Percentiles rank a stretch among this genome's conserved stretches.
These are phyloP conservation scores for Sporothrix brasiliensis DNA, from an alignment of 2,329 filamentous ascomycete species.

Conservation along the genomic window DNA sequence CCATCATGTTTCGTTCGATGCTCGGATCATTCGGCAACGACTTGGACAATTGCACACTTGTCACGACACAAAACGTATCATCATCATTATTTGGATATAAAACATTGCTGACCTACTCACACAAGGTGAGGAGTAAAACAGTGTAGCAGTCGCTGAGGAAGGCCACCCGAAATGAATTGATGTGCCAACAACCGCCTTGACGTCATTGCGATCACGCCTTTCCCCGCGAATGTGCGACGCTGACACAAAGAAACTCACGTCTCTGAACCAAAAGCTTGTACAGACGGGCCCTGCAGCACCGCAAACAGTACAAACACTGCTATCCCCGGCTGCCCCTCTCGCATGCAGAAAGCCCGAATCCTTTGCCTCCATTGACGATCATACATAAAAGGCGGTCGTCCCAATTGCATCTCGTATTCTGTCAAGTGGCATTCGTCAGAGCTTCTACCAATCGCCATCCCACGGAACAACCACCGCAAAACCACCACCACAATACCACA, in stretches of 20 bases:
- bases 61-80: background rate
- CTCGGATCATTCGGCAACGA: background rate
- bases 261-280: background rate
- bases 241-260: background rate
- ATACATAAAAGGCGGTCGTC: background rate
- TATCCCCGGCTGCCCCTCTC: background rate
- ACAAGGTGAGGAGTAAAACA: background rate
- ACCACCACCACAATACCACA: conserved; percentile 28
- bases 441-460: background rate
- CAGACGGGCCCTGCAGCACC: background rate
- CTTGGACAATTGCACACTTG: background rate
- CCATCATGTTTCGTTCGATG: background rate
- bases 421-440: too few species aligned
- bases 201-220: conserved; percentile 26
- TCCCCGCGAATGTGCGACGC: conserved; percentile 10
- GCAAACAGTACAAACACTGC: background rate
- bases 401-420: background rate
- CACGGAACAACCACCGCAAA: background rate
- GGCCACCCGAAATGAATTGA: conserved; percentile 4
- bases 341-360: too few species aligned
- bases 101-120: background rate
- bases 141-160: background rate
- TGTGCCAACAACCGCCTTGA: background rate
- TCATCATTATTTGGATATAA: background rate
- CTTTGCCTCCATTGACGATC: too few species aligned